A percentile compares a stretch with the other conserved stretches of the same genome.
Conservation (phyloP, 495 filamentous ascomycete genomes). For the Annulohypoxylon bovei region DNA sequence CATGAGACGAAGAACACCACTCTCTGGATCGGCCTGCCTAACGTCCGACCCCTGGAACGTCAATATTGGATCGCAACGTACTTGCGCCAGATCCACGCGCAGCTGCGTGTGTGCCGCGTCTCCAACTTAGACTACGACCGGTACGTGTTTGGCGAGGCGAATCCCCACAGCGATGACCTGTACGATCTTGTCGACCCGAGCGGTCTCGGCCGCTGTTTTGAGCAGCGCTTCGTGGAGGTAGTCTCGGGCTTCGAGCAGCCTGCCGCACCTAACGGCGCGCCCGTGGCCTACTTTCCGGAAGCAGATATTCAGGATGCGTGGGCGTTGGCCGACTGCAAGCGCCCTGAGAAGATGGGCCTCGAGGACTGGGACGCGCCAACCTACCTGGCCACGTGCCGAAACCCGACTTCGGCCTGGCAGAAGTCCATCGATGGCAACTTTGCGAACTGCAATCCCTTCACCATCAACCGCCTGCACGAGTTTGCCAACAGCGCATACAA, state of each 20-base stretch:
- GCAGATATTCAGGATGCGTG: conserved; percentile 31
- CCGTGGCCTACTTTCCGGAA: conserved; percentile 25
- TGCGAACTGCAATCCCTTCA: conserved; percentile 39
- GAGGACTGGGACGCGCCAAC: conserved; percentile 23
- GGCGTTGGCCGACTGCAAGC: conserved; percentile 19
- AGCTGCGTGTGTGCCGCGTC: conserved; percentile 40
- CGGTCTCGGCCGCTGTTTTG: conserved; percentile 27
- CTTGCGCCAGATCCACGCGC: conserved; percentile 24
- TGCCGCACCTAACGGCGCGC: conserved; percentile 1
- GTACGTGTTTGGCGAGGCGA: conserved; percentile 13
- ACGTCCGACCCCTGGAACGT: conserved; percentile 27
- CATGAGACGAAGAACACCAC: conserved; percentile 17
- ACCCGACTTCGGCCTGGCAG: conserved; percentile 35
- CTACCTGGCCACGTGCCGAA: conserved; percentile 16
- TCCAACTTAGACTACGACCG: conserved; percentile 38
- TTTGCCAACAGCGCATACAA: conserved; percentile 37
- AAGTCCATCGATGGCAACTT: conserved; percentile 41
- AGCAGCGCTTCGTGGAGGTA: conserved; percentile 45
- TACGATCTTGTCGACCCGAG: conserved; percentile 41
- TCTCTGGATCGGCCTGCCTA: conserved; percentile 43
- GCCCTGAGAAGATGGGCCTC: not conserved
- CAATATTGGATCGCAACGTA: conserved; percentile 39
- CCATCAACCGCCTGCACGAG: conserved; percentile 30
- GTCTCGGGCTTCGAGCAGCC: conserved; percentile 36
- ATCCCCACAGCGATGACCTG: not conserved